phyloP scores from a whole-genome alignment of 441 rosid species.

The Erodium chrysanthum region DNA sequence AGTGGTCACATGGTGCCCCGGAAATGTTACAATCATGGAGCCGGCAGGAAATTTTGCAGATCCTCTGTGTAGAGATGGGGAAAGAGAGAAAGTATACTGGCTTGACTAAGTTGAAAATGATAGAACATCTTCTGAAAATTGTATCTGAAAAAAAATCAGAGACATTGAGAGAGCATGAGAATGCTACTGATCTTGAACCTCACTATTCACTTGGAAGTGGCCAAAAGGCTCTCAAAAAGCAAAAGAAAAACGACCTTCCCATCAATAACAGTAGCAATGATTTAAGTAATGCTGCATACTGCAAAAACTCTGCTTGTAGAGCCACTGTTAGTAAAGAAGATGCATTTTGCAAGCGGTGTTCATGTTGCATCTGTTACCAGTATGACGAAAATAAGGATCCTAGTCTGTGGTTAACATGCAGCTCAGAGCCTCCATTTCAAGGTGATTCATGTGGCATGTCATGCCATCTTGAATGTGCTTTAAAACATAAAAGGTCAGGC shows the following conservation, averaged over 20 bases:
- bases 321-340: conserved; percentile 54
- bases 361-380: conserved; percentile 70
- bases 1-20: conserved; percentile 47
- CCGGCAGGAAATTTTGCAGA: conserved; percentile 91
- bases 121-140: conserved; percentile 72
- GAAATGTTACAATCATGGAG: conserved; percentile 84
- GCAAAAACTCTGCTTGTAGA: conserved; percentile 84
- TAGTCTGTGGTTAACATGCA: conserved; percentile 81
- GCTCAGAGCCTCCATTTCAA: conserved; percentile 54
- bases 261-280: conserved; percentile 26
- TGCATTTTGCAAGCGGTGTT: conserved; percentile 79
- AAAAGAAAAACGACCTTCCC: conserved; percentile 51
- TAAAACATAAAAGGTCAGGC: conserved; percentile 54
- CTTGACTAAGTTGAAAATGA: conserved; percentile 82
- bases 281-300: conserved; percentile 31
- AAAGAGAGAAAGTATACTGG: conserved; percentile 97
- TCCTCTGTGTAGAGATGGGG: conserved; percentile 88
- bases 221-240: conserved; percentile 51
- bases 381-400: conserved; percentile 96
- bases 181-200: conserved; percentile 29
- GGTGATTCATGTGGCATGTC: conserved; percentile 80
- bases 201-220: conserved; percentile 31
- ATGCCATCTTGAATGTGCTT: conserved; percentile 82
- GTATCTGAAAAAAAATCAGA: conserved; percentile 60
- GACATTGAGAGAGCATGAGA: conserved; percentile 27